A percentile compares a stretch with the other conserved stretches of the same genome.
Conservation (phyloP, 768 basidiomycete genomes). For the Agaricus sinodeliciosus region DNA sequence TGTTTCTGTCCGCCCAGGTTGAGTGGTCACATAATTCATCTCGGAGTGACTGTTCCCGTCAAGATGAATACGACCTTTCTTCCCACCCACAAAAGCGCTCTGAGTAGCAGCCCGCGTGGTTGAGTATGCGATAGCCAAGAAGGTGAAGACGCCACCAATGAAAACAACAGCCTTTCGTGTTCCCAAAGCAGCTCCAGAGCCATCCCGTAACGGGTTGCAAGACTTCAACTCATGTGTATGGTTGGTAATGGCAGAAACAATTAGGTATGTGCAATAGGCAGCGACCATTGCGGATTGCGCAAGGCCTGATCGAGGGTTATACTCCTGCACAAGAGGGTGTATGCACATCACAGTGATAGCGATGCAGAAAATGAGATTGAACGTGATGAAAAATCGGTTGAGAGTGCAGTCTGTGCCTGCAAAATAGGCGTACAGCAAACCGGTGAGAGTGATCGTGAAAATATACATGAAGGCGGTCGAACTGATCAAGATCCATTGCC, state of each 20-base stretch:
- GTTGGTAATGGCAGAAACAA: slow-evolving; percentile 90
- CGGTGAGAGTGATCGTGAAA: slow-evolving; percentile 78
- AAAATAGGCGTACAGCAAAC: slow-evolving; percentile 89
- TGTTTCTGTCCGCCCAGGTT: slow-evolving; percentile 77
- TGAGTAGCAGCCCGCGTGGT: slow-evolving; percentile 95
- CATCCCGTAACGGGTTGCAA: slow-evolving; percentile 86
- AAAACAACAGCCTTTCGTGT: slow-evolving; percentile 84
- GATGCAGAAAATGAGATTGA: slow-evolving; percentile 80
- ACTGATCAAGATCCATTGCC: slow-evolving; percentile 94
- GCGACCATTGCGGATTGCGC: slow-evolving; percentile 97
- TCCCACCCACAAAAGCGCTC: slow-evolving; percentile 81
- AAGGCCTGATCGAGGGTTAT: slow-evolving; percentile 90
- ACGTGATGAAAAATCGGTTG: slow-evolving; percentile 96
- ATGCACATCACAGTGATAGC: slow-evolving; percentile 78
- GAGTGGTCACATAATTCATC: slow-evolving; percentile 70
- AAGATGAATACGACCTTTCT: slow-evolving; percentile 58
- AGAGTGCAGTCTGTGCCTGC: slow-evolving; percentile 79
- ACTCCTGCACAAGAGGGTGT: slow-evolving; percentile 82
- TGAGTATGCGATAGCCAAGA: slow-evolving; percentile 97
- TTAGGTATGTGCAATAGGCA: slow-evolving; percentile 93
- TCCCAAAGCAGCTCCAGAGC: slow-evolving; percentile 27
- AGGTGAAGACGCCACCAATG: slow-evolving; percentile 91
- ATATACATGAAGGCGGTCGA: slow-evolving; percentile 89
- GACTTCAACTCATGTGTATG: slow-evolving; percentile 64
- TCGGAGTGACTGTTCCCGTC: slow-evolving; percentile 59